Evolutionary conservation across 2,329 filamentous ascomycete species (phyloP).

Genomic region (Coniochaeta sp.): DNA sequence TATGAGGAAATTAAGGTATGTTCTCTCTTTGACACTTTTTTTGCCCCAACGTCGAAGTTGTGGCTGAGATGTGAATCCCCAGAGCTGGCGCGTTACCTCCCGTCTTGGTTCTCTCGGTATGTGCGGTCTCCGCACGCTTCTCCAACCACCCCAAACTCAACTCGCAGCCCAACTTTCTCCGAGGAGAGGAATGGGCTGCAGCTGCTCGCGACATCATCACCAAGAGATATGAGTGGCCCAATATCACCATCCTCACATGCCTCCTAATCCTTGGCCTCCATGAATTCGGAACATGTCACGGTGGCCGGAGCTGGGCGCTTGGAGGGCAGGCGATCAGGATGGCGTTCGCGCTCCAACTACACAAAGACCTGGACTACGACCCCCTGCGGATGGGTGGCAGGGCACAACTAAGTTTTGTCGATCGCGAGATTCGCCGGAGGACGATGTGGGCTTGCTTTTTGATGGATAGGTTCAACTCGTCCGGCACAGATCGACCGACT

Average conservation of each 20-base stretch:
- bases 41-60: not conserved
- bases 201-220: constrained; percentile 82
- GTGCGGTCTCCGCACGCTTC: constrained; percentile 90
- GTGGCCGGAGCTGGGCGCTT: constrained; percentile 90
- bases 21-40: constrained; percentile 8
- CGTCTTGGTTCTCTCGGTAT: constrained; percentile 87
- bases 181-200: constrained; percentile 86
- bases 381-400: constrained; percentile 57
- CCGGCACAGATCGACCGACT: constrained; percentile 83
- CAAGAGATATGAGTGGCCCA: constrained; percentile 86
- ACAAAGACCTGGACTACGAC: constrained; percentile 83
- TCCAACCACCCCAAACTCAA: constrained; percentile 79
- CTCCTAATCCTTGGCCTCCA: constrained; percentile 84
- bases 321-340: constrained; percentile 93
- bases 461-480: constrained; percentile 97
- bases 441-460: constrained; percentile 98
- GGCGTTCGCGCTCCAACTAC: constrained; percentile 91
- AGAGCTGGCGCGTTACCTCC: constrained; percentile 76
- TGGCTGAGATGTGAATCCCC: constrained; percentile 17
- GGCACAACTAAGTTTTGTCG: constrained; percentile 74
- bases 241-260: constrained; percentile 90
- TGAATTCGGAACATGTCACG: constrained; percentile 95
- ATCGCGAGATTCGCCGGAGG: constrained; percentile 83
- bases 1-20: constrained; percentile 74
- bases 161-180: constrained; percentile 71